Evolutionary conservation across 345 rosid species (phyloP), one percentile per base, ranked within the genome.

Genomic region (Raphanus sativus): DNA sequence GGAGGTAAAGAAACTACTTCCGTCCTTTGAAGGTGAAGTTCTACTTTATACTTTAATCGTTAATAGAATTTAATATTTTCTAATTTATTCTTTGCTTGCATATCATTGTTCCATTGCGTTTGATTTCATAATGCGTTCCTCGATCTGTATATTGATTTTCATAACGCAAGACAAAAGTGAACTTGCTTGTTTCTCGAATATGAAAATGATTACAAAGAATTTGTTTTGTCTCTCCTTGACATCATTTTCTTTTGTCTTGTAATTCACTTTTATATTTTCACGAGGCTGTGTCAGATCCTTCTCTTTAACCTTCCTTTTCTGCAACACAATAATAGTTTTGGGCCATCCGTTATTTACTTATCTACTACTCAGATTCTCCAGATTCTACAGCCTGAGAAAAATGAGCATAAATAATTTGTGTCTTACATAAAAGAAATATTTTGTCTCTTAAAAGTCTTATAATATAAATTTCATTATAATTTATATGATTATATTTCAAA

Each of bases 241-340:
- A 78, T 80, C 59, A 16, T 52, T 15, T 52, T 50, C 55, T 13
- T 50, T 52, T 52, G 59, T 52, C 9, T 52, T 52, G 33, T 86
- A 83, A 80, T 78, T 81, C 86, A 82, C 80, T 77, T 81, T 12
- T 16, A 6, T 78, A 86, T 84, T 88, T 91, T 89, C 90, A n/a
- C 17, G 91, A 90, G 91, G 84, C 69, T 73, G 81, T 88, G 97
- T 90, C 97, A 90, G 98, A 83, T 79, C 30, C 21, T 17, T 30
- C 17, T 52, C 25, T 52, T 52, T 52, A n/a, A 52, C 3, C 15
- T 11, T 42, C 13, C 25, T 12, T 52, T 50, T 52, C 59, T 52
- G 24, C 34, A 17, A 40, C 21, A 21, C 21, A 67, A 58, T 32
- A 56, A 6, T 26, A 1, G 2, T 26, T 25, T 33, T 33, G 2